phyloP scores from a whole-genome alignment of 179 eudicot genomes.

The Gypsophila paniculata region DNA sequence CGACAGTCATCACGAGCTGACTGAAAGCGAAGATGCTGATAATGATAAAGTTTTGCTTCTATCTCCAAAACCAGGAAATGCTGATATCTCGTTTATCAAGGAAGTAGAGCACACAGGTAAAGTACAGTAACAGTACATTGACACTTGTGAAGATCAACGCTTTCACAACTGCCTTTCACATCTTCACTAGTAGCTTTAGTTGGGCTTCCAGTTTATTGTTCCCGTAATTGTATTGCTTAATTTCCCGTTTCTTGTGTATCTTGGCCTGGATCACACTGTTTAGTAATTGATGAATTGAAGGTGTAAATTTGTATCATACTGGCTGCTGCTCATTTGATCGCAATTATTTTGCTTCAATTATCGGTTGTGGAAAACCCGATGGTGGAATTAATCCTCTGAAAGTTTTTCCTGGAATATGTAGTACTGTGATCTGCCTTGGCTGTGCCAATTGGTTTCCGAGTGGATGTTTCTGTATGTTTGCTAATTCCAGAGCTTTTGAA shows the following conservation, averaged over 20 bases:
- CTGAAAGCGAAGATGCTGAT: slow-evolving; percentile 55
- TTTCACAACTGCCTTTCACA: slow-evolving; percentile 3
- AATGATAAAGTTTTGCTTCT: slow-evolving; percentile 49
- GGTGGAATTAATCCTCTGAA: slow-evolving; percentile 1
- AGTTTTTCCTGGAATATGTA: not conserved
- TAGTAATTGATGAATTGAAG: not conserved
- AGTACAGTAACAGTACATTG: not conserved
- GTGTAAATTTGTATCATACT: not conserved
- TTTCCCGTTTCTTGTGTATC: not conserved
- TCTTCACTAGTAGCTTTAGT: slow-evolving; percentile 15
- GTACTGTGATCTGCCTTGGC: not conserved
- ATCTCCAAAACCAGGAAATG: slow-evolving; percentile 31
- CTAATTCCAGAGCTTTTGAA: too few species aligned
- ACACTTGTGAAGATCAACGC: slow-evolving; percentile 13
- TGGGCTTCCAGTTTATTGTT: slow-evolving; percentile 13
- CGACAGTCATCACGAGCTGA: slow-evolving; percentile 36
- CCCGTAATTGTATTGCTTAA: not conserved
- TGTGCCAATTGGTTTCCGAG: not conserved
- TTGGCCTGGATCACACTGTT: not conserved
- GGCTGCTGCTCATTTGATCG: slow-evolving; percentile 14
- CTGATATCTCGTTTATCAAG: slow-evolving; percentile 59
- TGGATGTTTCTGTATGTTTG: too few species aligned
- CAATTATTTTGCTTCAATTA: not conserved
- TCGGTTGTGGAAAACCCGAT: slow-evolving; percentile 7
- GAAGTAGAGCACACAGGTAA: slow-evolving; percentile 41